Conservation (phyloP, 139 green algal genomes). For the Eudorina sp. region DNA sequence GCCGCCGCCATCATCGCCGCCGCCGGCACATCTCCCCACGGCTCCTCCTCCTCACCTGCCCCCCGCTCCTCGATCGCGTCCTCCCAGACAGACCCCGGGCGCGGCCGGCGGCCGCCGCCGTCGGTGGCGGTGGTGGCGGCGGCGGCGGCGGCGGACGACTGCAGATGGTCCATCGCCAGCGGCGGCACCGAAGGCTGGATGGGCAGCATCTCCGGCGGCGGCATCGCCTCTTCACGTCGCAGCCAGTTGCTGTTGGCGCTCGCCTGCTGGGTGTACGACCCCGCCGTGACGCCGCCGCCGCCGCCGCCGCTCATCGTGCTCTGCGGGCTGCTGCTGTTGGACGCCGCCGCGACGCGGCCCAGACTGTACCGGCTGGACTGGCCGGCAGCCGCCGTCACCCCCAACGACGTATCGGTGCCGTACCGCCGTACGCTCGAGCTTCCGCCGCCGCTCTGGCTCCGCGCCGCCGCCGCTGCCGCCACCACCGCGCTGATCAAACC, state of each 20-base stretch:
- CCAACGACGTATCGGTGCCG: background rate
- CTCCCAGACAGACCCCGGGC: background rate
- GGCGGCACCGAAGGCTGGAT: background rate
- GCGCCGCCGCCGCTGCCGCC: background rate
- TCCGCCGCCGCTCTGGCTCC: background rate
- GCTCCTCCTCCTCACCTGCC: background rate
- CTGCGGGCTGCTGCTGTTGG: conserved; percentile 4
- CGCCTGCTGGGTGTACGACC: background rate
- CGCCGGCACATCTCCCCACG: background rate
- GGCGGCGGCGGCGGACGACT: background rate
- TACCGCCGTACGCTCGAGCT: background rate
- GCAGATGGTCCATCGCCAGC: conserved; percentile 10
- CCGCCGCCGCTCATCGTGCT: background rate
- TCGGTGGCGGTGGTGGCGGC: background rate
- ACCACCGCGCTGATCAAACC: too few relatives aligned
- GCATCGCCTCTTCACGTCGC: conserved; percentile 14
- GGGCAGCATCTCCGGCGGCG: conserved; percentile 20
- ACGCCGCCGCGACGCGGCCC: background rate
- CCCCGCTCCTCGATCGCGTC: background rate
- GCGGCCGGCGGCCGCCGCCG: background rate
- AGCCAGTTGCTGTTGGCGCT: conserved; percentile 10
- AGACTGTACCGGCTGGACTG: background rate
- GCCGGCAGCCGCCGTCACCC: background rate
- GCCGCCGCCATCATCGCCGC: background rate
- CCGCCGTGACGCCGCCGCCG: background rate